Conservation (phyloP, 2,329 filamentous ascomycete genomes). For the Truncatella angustata region DNA sequence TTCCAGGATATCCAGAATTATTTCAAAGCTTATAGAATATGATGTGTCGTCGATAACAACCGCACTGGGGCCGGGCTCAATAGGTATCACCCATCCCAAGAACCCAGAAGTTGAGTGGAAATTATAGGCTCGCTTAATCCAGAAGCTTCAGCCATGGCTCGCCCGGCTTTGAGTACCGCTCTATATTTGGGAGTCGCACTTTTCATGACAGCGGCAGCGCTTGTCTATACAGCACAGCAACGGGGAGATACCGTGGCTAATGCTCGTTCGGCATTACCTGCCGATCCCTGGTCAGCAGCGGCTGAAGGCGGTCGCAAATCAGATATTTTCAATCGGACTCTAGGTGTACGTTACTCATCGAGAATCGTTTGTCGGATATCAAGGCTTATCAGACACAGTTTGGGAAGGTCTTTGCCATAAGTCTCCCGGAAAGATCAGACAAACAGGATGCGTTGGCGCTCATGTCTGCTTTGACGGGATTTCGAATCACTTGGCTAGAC, state of each 20-base stretch:
- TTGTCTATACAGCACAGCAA: neutral
- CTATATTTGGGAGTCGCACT: neutral
- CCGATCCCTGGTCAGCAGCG: neutral
- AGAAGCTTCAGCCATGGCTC: neutral
- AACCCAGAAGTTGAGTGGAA: too few species aligned
- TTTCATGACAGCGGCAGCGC: neutral
- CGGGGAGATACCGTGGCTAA: neutral
- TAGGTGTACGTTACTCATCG: neutral
- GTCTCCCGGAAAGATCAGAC: slow-evolving; percentile 40
- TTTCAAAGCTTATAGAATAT: too few species aligned
- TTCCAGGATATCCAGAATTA: too few species aligned
- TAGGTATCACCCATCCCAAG: too few species aligned
- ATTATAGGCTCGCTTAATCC: too few species aligned
- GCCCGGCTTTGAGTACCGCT: neutral
- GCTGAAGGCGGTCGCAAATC: neutral
- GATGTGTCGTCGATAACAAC: too few species aligned
- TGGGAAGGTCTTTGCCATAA: slow-evolving; percentile 41
- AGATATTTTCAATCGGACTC: slow-evolving; percentile 2
- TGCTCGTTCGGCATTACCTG: neutral
- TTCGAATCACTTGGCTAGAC: slow-evolving; percentile 38
- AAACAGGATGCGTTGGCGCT: slow-evolving; percentile 42
- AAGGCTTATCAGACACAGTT: slow-evolving; percentile 23
- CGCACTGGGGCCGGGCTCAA: too few species aligned
- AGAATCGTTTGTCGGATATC: neutral
- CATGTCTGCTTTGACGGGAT: slow-evolving; percentile 33